phyloP scores from a whole-genome alignment of 352 stramenopile species.

The Pythium apleroticum region DNA sequence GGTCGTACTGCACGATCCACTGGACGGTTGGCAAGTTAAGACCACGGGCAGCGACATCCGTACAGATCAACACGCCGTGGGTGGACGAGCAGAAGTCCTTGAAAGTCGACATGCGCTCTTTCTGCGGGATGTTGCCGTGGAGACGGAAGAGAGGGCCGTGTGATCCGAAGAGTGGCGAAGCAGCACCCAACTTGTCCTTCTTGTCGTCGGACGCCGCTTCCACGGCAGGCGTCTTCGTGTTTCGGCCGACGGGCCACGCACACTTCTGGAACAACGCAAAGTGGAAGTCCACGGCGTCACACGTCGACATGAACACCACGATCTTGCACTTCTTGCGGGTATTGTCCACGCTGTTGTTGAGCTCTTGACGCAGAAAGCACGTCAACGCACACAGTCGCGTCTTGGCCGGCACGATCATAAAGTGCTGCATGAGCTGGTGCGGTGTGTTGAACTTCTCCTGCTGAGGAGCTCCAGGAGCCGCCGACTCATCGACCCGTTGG shows the following conservation, averaged over 20 bases:
- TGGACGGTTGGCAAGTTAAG: slow-evolving; percentile 98
- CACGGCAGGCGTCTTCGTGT: background rate
- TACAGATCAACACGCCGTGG: slow-evolving; percentile 96
- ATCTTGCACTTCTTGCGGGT: slow-evolving; percentile 67
- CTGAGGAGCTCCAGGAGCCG: slow-evolving; percentile 11
- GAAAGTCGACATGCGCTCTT: slow-evolving; percentile 96
- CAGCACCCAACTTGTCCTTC: slow-evolving; percentile 39
- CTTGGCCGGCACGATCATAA: slow-evolving; percentile 95
- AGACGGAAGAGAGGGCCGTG: slow-evolving; percentile 77
- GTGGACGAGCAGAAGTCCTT: slow-evolving; percentile 91
- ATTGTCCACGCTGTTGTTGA: slow-evolving; percentile 40
- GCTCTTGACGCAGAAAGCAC: slow-evolving; percentile 88
- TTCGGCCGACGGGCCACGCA: slow-evolving; percentile 43
- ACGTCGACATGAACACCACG: slow-evolving; percentile 97
- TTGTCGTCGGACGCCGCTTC: slow-evolving; percentile 11
- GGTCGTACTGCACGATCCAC: slow-evolving; percentile 98
- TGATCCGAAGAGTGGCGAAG: slow-evolving; percentile 58
- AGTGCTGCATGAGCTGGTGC: slow-evolving; percentile 94
- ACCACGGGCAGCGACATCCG: slow-evolving; percentile 97
- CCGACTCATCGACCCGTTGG: background rate
- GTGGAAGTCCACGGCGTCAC: slow-evolving; percentile 97
- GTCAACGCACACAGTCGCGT: slow-evolving; percentile 91
- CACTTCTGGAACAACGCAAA: slow-evolving; percentile 90
- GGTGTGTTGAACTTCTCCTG: slow-evolving; percentile 87
- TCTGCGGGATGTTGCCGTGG: slow-evolving; percentile 96